These are phyloP conservation scores for Monilinia aucupariae DNA, from an alignment of 2,329 filamentous ascomycete genomes.

Conservation along the genomic window DNA sequence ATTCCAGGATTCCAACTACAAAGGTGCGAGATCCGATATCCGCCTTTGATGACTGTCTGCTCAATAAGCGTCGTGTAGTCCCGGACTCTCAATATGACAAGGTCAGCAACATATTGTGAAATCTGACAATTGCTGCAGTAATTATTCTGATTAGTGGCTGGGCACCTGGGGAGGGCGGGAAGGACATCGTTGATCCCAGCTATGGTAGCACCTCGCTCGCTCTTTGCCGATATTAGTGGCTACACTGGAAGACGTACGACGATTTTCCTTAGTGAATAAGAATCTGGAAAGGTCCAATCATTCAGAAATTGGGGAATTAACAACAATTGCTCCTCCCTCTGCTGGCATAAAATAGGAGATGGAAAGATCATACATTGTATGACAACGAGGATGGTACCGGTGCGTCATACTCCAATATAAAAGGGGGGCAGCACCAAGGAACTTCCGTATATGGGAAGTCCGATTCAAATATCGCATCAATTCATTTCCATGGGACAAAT, in stretches of 20 bases:
- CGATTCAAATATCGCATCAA: not conserved
- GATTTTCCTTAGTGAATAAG: conserved; percentile 2
- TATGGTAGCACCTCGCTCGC: not conserved
- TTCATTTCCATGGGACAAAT: not conserved
- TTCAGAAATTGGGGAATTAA: not conserved
- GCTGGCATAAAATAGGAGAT: not conserved
- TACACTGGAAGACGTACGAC: conserved; percentile 2
- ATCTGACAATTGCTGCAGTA: not conserved
- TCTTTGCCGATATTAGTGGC: not conserved
- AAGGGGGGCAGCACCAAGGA: conserved; percentile 1
- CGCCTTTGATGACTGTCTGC: not conserved
- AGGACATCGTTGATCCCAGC: not conserved
- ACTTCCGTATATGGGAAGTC: not conserved
- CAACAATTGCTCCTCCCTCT: not conserved
- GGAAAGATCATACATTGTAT: not conserved
- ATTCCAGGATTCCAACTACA: not conserved
- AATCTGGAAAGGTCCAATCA: not conserved
- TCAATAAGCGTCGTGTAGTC: not conserved
- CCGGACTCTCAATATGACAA: not conserved
- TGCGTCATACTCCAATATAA: not conserved
- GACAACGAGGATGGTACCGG: not conserved
- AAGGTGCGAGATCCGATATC: not conserved
- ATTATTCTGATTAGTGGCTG: not conserved
- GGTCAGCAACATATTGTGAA: not conserved
- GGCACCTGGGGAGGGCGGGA: not conserved